Evolutionary conservation across 352 stramenopile genomes (phyloP).

Genomic region (Phytophthora sp.): DNA sequence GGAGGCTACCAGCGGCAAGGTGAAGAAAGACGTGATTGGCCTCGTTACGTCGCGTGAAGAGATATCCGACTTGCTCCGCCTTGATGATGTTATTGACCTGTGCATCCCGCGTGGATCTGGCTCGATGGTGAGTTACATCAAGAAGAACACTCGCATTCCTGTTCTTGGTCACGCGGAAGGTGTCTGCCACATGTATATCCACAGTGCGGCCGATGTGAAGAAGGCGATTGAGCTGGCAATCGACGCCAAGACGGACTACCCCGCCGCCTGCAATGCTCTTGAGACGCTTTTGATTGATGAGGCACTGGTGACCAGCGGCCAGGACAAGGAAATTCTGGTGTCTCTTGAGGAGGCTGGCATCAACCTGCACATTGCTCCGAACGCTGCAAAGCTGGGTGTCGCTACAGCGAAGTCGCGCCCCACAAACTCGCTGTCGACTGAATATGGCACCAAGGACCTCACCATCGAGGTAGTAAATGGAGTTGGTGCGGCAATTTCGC

Average conservation of each 20-base stretch:
- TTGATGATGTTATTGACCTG: conserved; percentile 98
- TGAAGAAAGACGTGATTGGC: conserved; percentile 94
- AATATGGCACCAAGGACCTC: conserved; percentile 96
- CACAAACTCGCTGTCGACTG: conserved; percentile 87
- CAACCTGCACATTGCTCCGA: conserved; percentile 92
- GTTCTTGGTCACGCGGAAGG: conserved; percentile 98
- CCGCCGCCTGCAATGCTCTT: conserved; percentile 97
- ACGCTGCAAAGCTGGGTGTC: conserved; percentile 78
- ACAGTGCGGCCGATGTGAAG: conserved; percentile 86
- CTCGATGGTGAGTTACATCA: conserved; percentile 96
- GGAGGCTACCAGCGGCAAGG: conserved; percentile 80
- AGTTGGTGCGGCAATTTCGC: conserved; percentile 92
- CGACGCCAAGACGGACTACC: conserved; percentile 99
- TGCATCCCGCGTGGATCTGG: conserved; percentile 98
- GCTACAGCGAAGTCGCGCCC: conserved; percentile 69
- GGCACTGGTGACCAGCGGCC: conserved; percentile 72
- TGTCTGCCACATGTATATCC: conserved; percentile 98
- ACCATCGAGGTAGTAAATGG: conserved; percentile 93
- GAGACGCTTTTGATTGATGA: conserved; percentile 97
- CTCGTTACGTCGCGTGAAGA: conserved; percentile 96
- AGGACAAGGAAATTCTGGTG: conserved; percentile 80
- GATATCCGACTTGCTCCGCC: conserved; percentile 91
- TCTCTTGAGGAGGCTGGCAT: conserved; percentile 91
- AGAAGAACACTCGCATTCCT: conserved; percentile 96
- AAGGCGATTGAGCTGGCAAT: conserved; percentile 93